These are phyloP conservation scores for Suillus spraguei DNA, from an alignment of 768 basidiomycete species.

Conservation along the genomic window DNA sequence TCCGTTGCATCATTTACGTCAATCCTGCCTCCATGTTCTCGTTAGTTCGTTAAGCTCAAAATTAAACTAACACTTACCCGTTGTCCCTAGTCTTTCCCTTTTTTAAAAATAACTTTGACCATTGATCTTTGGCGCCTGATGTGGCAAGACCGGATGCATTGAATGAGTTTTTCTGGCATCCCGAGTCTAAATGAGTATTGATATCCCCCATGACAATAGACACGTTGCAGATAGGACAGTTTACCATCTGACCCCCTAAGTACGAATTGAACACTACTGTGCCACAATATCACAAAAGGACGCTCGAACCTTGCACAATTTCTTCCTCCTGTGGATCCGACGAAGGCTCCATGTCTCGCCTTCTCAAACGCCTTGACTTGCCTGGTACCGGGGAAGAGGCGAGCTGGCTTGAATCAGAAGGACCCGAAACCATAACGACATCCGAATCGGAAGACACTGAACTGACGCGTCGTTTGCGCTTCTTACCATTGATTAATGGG, in stretches of 20 bases:
- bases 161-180: slow-evolving; percentile 24
- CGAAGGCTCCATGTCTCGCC: slow-evolving; percentile 24
- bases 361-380: slow-evolving; percentile 19
- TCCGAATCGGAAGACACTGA: slow-evolving; percentile 30
- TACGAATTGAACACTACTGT: not conserved
- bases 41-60: not conserved
- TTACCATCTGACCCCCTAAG: slow-evolving; percentile 41
- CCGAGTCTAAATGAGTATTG: slow-evolving; percentile 64
- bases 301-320: slow-evolving; percentile 22
- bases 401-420: slow-evolving; percentile 31
- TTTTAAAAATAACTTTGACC: slow-evolving; percentile 46
- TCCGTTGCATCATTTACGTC: slow-evolving; percentile 38
- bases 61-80: slow-evolving; percentile 15
- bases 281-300: not conserved
- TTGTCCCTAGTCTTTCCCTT: slow-evolving; percentile 48
- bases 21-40: slow-evolving; percentile 19
- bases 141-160: slow-evolving; percentile 26
- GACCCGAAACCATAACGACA: slow-evolving; percentile 31
- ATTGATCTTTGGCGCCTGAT: slow-evolving; percentile 34
- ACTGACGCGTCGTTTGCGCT: slow-evolving; percentile 35
- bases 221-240: slow-evolving; percentile 65
- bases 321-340: slow-evolving; percentile 37
- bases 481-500: slow-evolving; percentile 30
- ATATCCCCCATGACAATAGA: slow-evolving; percentile 49
- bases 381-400: slow-evolving; percentile 23